Base-by-base conservation (phyloP, 495 filamentous ascomycete genomes). In the Penicillium simplicissimum region DNA sequence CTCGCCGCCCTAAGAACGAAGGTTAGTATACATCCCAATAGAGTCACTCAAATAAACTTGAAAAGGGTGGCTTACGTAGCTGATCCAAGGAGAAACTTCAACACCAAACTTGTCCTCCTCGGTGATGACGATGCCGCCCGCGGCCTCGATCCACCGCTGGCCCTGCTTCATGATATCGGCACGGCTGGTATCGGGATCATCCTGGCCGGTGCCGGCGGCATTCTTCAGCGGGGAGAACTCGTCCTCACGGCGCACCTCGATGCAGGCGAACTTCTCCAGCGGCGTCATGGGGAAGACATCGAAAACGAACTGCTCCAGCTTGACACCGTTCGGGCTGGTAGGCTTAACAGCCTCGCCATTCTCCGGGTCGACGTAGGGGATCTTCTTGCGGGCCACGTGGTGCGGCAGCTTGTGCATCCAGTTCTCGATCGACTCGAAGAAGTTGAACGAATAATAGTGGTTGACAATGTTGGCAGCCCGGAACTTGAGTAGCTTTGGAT, bases 161-260 rank as follows among this genome's bases (percentile, higher is more conserved):
- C 95, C 95, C 76, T 97, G 96, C 31, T 82, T 79, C 84, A 97
- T 85, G 70, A 98, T 96, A 74, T 97, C 93, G 45, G 79, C 81
- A 67, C 85, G 90, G 78, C 90, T 95, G 45, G 95, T 99, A 66
- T 96, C 92, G 3, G 92, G 91, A 72, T 97, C 91, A 73, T 99
- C 95, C 79, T 97, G 88, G 19, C 90, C 90, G 13, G 92, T 93
- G 23, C 93, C 93, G 64, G 81, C 84, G 23, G 91, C 96, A 65
- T 99, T 99, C 87, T 99, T 99, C 63, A 99, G 81, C 10, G 95
- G 94, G 49, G 94, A 97, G 80, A 99, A 99, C 77, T 99, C 95
- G 59, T 99, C 95, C 79, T 97, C 93, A 35, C 95, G 91, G 71
- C 87, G 90, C 33, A 99, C 95, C 77, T 99, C 95, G 80, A 98